Evolutionary conservation across 2,329 filamentous ascomycete species (phyloP).

Genomic region (Neonectria hederae): DNA sequence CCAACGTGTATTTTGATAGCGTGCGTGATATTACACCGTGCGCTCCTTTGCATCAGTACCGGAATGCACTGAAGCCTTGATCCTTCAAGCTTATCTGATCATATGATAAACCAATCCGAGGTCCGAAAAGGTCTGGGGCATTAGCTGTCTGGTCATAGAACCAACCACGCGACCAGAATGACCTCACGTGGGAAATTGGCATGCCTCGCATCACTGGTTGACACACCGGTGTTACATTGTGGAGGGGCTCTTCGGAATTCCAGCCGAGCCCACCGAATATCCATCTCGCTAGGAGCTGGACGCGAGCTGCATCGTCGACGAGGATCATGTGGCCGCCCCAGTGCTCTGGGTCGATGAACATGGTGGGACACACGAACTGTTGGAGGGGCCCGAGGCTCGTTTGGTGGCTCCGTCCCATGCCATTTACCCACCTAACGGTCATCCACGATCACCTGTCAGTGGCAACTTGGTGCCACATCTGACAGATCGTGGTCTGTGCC

Average conservation of each 20-base stretch:
- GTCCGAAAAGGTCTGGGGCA: not conserved
- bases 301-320: no score
- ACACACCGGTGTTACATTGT: not conserved
- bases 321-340: no score
- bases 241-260: no score
- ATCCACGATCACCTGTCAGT: not conserved
- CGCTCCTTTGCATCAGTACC: not conserved
- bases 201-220: not conserved
- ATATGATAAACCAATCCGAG: not conserved
- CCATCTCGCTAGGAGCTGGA: no score
- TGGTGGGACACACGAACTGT: not conserved
- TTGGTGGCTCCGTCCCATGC: not conserved
- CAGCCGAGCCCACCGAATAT: no score
- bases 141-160: not conserved
- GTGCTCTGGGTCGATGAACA: no score
- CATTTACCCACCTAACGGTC: not conserved
- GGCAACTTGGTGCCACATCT: not conserved
- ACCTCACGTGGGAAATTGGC: not conserved
- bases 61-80: not conserved
- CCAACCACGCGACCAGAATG: not conserved
- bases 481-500: not conserved
- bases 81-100: no score
- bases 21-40: not conserved
- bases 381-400: not conserved
- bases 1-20: not conserved